Base-by-base conservation (phyloP, 768 basidiomycete genomes). In the Agrocybe pediades region DNA sequence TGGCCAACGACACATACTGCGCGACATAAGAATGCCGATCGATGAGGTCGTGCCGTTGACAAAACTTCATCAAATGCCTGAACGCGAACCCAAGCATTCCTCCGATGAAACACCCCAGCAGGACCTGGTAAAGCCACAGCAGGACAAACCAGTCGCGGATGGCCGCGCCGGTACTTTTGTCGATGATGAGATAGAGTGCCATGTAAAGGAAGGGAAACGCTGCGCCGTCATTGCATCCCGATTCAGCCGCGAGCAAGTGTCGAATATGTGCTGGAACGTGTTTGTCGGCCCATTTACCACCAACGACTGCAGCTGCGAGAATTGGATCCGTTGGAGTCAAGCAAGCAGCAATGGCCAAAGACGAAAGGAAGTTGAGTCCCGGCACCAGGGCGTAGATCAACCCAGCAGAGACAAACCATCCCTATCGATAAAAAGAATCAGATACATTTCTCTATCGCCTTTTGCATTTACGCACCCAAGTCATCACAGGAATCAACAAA, bases 261-360 rank as follows among this genome's bases (percentile, higher is more conserved):
- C 81, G 85, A 39, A 93, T 74, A 65, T 93, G 91, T 0, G 88
- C 85, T 1, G 91, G 92, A 20, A 98, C 96, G 64, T 98, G 96
- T 67, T 98, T 97, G 69, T 98, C 91, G 2, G 97, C 97, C 74
- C 93, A 99, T 74, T 92, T 95, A 26, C 96, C 96, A 63, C 96
- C 96, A 9, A 92, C 84, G 27, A 92, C 94, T 8, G 94, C 92
- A 16, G 93, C 90, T 0, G 94, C 94, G 46, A 97, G 81, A 66
- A 95, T 95, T 36, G 93, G 94, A 70, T 97, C 94, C 26, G 97
- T 99, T 1, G 93, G 93, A 0, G 95, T 96, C 29, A 95, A 83
- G 68, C 92, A 94, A 0, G 97, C 95, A 16, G 91, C 95, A 49
- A 98, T 85, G 45, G 90, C 92, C 57, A 98, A 80, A 48, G 88